phyloP scores from a whole-genome alignment of 148 eudicot genomes.

The Amaranthus palmeri region DNA sequence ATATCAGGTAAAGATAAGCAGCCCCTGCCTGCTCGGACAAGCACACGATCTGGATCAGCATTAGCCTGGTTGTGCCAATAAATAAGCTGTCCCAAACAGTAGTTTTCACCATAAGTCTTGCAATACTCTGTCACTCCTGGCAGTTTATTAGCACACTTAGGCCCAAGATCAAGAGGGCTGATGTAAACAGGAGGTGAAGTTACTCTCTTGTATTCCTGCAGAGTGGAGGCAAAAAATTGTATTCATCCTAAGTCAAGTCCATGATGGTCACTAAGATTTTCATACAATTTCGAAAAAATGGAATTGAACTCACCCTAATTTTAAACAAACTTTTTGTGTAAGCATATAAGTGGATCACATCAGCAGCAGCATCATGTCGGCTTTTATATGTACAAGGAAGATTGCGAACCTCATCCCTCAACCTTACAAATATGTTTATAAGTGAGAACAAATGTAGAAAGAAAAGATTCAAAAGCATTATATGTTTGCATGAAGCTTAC shows the following conservation, averaged over 20 bases:
- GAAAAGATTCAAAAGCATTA: constrained; percentile 11
- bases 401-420: constrained; percentile 92
- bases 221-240: neutral
- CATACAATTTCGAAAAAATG: neutral
- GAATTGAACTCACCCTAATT: constrained; percentile 51
- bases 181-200: constrained; percentile 85
- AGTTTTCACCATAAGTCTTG: constrained; percentile 85
- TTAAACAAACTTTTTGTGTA: constrained; percentile 72
- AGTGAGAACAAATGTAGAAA: neutral
- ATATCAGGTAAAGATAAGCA: constrained; percentile 83
- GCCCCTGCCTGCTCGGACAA: constrained; percentile 70
- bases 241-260: neutral
- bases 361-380: constrained; percentile 99
- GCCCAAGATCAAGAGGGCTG: constrained; percentile 95
- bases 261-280: neutral
- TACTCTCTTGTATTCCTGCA: constrained; percentile 75
- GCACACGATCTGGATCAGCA: constrained; percentile 71
- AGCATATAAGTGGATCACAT: constrained; percentile 90
- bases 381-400: constrained; percentile 74
- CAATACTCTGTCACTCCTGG: constrained; percentile 70
- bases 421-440: constrained; percentile 38
- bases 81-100: constrained; percentile 91
- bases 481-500: constrained; percentile 31
- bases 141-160: constrained; percentile 74
- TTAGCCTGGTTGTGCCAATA: constrained; percentile 81